phyloP scores from a whole-genome alignment of 768 basidiomycete species.

The Lyophyllum atratum region DNA sequence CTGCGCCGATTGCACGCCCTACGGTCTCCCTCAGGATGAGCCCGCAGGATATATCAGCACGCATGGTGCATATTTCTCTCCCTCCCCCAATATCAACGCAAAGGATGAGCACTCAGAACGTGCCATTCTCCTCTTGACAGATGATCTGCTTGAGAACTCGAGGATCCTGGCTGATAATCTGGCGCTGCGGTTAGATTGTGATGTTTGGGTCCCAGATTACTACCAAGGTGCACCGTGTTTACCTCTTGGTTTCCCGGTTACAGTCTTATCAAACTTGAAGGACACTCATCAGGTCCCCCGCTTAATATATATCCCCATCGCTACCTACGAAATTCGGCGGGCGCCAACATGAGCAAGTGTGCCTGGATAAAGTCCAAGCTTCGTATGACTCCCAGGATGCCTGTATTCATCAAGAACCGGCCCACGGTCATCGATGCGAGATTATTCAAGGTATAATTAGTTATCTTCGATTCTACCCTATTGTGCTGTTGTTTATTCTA shows the following conservation, averaged over 20 bases:
- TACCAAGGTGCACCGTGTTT: constrained; percentile 45
- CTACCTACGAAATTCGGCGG: constrained; percentile 30
- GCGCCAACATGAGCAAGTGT: constrained; percentile 30
- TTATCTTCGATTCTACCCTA: background rate
- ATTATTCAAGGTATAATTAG: constrained; percentile 28
- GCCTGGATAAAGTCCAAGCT: constrained; percentile 29
- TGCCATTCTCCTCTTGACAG: constrained; percentile 55
- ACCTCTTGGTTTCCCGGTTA: background rate
- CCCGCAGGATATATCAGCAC: constrained; percentile 43
- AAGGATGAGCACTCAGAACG: constrained; percentile 29
- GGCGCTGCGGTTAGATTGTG: constrained; percentile 48
- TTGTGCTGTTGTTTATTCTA: background rate
- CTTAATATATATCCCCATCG: background rate
- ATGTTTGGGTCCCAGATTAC: constrained; percentile 66
- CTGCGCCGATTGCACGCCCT: constrained; percentile 41
- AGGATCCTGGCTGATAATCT: constrained; percentile 61
- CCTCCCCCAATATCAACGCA: constrained; percentile 24
- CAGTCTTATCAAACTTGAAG: background rate
- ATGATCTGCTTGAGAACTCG: constrained; percentile 54
- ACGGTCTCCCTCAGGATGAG: constrained; percentile 44
- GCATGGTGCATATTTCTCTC: constrained; percentile 46
- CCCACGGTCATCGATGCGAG: constrained; percentile 32
- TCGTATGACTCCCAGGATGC: constrained; percentile 26
- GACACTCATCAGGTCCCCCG: background rate
- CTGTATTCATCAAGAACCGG: constrained; percentile 30